phyloP scores from a whole-genome alignment of 75 land plant species.

The Pinus tabuliformis region DNA sequence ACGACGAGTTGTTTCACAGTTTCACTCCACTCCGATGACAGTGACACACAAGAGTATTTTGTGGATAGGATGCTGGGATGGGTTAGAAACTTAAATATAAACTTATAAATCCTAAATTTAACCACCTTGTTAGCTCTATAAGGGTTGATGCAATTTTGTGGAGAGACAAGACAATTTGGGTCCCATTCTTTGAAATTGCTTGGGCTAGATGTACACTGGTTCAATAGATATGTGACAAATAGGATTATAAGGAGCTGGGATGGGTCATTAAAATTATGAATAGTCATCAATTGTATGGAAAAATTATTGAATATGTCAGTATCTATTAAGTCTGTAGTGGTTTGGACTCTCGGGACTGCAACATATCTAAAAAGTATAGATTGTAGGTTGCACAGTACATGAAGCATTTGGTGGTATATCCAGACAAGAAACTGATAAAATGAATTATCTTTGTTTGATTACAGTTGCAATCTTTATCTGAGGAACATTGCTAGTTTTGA shows the following conservation, averaged over 20 bases:
- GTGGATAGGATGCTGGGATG: not conserved
- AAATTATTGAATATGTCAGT: not conserved
- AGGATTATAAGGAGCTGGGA: not conserved
- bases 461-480: not conserved
- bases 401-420: not conserved
- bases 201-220: not conserved
- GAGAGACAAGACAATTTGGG: not conserved
- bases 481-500: not conserved
- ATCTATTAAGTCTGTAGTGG: not conserved
- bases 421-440: not conserved
- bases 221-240: not conserved
- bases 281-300: not conserved
- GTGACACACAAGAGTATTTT: not conserved
- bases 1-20: not conserved
- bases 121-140: not conserved
- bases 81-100: too few species aligned
- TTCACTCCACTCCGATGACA: not conserved
- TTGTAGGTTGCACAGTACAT: not conserved
- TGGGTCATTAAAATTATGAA: not conserved
- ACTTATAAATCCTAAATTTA: not conserved
- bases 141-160: not conserved
- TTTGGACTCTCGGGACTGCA: not conserved
- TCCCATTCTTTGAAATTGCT: not conserved
- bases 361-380: not conserved
- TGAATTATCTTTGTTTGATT: not conserved